These are phyloP conservation scores for Plasmodium vivax DNA, from an alignment of 169 alveolate genomes.

Conservation along the genomic window DNA sequence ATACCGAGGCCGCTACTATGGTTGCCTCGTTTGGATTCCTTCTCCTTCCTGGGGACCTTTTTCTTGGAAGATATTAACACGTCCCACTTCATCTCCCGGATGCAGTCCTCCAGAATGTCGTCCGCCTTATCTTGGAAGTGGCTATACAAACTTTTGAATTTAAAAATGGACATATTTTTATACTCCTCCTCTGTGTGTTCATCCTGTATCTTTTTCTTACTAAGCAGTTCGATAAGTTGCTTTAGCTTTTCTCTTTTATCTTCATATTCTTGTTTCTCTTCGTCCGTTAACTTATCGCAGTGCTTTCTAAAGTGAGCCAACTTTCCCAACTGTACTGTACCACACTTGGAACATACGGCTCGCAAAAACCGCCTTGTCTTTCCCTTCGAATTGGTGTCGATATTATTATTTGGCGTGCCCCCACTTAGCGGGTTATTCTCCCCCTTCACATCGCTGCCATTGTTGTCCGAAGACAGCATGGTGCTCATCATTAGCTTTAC, in stretches of 20 bases:
- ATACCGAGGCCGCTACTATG: not conserved
- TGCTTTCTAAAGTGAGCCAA: constrained; percentile 83
- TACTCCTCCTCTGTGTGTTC: constrained; percentile 64
- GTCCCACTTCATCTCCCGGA: constrained; percentile 73
- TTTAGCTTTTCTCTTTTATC: constrained; percentile 76
- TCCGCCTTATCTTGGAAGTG: constrained; percentile 79
- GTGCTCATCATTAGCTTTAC: not conserved
- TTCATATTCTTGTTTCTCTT: constrained; percentile 82
- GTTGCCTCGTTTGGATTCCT: constrained; percentile 20
- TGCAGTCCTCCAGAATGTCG: constrained; percentile 76
- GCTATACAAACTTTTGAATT: constrained; percentile 78
- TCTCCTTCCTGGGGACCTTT: constrained; percentile 35
- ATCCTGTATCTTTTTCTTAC: constrained; percentile 20
- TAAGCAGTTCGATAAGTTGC: constrained; percentile 32
- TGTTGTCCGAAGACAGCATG: not conserved
- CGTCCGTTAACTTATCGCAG: constrained; percentile 82
- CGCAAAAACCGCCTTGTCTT: constrained; percentile 66
- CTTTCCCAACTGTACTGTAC: constrained; percentile 74
- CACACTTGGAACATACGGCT: constrained; percentile 83
- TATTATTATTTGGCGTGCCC: constrained; percentile 19
- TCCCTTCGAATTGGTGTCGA: not conserved
- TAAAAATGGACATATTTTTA: constrained; percentile 72
- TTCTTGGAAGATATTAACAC: constrained; percentile 59
- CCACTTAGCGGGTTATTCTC: not conserved
- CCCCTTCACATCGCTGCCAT: constrained; percentile 6